Percentiles rank a stretch among this genome's conserved stretches.
These are phyloP conservation scores for Yamadazyma sp. DNA, from an alignment of 1,139 yeast genomes.

Conservation along the genomic window DNA sequence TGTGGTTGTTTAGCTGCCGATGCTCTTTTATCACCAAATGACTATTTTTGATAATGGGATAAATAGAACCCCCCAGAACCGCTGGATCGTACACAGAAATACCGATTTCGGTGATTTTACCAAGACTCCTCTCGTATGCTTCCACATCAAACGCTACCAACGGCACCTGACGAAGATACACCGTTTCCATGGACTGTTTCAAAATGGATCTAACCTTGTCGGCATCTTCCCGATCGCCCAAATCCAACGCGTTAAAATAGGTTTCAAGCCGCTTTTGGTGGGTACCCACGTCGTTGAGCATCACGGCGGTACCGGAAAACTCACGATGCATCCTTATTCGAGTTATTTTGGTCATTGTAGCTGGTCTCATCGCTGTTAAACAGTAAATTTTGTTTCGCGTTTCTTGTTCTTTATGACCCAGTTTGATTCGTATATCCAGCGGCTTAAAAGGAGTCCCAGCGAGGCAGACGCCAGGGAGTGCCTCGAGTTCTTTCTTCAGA, in stretches of 20 bases:
- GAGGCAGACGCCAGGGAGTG: neutral
- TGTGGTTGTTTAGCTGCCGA: conserved; percentile 45
- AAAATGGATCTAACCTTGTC: conserved; percentile 19
- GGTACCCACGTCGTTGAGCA: neutral
- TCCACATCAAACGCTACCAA: conserved; percentile 66
- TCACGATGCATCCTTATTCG: neutral
- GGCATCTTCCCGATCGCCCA: conserved; percentile 16
- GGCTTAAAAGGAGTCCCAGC: neutral
- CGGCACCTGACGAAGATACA: conserved; percentile 33
- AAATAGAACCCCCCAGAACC: conserved; percentile 31
- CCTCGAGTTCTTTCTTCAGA: conserved; percentile 6
- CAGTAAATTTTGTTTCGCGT: neutral
- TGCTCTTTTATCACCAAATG: conserved; percentile 64
- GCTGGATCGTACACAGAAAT: conserved; percentile 64
- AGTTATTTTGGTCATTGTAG: neutral
- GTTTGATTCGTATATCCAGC: neutral
- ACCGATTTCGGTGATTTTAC: conserved; percentile 66
- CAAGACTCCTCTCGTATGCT: conserved; percentile 54
- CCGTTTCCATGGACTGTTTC: conserved; percentile 23
- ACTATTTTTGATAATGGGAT: conserved; percentile 49
- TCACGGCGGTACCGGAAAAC: neutral
- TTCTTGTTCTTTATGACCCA: neutral
- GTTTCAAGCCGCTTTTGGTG: conserved; percentile 6
- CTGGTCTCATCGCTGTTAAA: neutral
- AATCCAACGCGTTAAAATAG: conserved; percentile 21